These are phyloP conservation scores for Endocladia muricata DNA, from an alignment of 31 red algal genomes.

Conservation along the genomic window DNA sequence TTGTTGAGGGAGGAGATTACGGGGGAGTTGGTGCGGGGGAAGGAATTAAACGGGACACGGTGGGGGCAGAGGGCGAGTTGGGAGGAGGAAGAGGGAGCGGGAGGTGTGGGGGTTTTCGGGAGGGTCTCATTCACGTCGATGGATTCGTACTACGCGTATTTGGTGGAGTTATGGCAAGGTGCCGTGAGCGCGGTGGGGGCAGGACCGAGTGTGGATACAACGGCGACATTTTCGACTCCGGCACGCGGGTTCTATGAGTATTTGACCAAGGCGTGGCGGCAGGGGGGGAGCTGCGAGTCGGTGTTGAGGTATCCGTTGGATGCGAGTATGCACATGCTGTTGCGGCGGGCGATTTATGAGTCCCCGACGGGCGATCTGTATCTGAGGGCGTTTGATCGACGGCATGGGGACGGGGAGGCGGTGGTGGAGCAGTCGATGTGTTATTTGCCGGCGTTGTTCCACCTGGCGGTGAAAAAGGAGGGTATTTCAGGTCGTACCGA, in stretches of 20 bases:
- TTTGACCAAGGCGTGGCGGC: conserved; percentile 51
- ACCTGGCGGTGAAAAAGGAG: conserved; percentile 45
- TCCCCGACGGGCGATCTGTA: conserved; percentile 37
- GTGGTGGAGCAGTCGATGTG: conserved; percentile 51
- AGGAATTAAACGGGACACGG: not conserved
- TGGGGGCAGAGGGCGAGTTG: not conserved
- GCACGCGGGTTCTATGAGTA: conserved; percentile 64
- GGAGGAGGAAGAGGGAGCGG: conserved; percentile 8
- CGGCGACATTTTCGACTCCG: conserved; percentile 22
- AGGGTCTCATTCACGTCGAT: conserved; percentile 13
- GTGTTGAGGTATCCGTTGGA: conserved; percentile 16
- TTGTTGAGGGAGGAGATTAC: conserved; percentile 34
- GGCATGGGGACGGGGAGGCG: conserved; percentile 2
- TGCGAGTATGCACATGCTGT: conserved; percentile 50
- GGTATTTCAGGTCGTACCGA: conserved; percentile 18
- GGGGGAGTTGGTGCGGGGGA: conserved; percentile 11
- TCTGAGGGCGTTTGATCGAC: conserved; percentile 12
- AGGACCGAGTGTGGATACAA: conserved; percentile 33
- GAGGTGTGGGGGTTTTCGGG: not conserved
- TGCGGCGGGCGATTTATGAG: conserved; percentile 27
- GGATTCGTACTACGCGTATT: conserved; percentile 43
- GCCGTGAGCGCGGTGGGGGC: conserved; percentile 29
- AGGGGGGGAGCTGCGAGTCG: conserved; percentile 27
- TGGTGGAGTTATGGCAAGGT: conserved; percentile 54
- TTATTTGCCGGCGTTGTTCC: conserved; percentile 39